Conservation (phyloP, 2,329 filamentous ascomycete genomes). For the Aureobasidium sp. region DNA sequence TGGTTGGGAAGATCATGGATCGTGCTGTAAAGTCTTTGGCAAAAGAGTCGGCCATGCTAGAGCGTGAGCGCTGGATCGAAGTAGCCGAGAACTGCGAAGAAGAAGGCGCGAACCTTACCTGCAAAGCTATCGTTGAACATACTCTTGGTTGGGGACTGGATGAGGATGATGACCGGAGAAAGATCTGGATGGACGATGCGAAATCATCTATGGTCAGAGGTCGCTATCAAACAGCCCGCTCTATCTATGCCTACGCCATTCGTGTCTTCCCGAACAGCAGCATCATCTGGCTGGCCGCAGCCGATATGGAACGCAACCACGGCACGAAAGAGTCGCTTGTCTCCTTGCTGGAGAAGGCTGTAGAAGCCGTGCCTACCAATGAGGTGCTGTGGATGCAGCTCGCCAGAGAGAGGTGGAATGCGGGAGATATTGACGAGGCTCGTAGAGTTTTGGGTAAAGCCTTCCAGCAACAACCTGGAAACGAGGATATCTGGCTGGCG, state of each 20-base stretch:
- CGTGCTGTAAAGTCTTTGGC: constrained; percentile 81
- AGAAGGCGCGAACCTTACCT: constrained; percentile 80
- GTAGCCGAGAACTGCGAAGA: constrained; percentile 94
- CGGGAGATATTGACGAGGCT: constrained; percentile 79
- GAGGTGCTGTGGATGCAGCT: constrained; percentile 95
- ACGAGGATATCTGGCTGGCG: constrained; percentile 95
- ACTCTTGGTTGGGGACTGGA: constrained; percentile 90
- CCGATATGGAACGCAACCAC: constrained; percentile 84
- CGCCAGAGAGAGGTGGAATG: constrained; percentile 88
- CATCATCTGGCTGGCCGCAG: constrained; percentile 82
- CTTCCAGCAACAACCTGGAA: constrained; percentile 91
- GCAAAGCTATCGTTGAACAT: constrained; percentile 80
- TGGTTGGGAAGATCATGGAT: constrained; percentile 81
- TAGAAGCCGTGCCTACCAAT: constrained; percentile 84
- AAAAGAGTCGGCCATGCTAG: constrained; percentile 91
- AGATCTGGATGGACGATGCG: constrained; percentile 93
- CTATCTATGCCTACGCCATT: constrained; percentile 86
- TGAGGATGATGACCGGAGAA: constrained; percentile 92
- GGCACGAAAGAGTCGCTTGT: constrained; percentile 76
- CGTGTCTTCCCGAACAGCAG: constrained; percentile 83
- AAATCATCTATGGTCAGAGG: constrained; percentile 71
- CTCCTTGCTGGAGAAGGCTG: constrained; percentile 81
- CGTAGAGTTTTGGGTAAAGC: constrained; percentile 77
- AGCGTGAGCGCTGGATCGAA: constrained; percentile 92
- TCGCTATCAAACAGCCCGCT: constrained; percentile 80